These are phyloP conservation scores for Hebeloma cylindrosporum DNA, from an alignment of 768 basidiomycete genomes.

Conservation along the genomic window DNA sequence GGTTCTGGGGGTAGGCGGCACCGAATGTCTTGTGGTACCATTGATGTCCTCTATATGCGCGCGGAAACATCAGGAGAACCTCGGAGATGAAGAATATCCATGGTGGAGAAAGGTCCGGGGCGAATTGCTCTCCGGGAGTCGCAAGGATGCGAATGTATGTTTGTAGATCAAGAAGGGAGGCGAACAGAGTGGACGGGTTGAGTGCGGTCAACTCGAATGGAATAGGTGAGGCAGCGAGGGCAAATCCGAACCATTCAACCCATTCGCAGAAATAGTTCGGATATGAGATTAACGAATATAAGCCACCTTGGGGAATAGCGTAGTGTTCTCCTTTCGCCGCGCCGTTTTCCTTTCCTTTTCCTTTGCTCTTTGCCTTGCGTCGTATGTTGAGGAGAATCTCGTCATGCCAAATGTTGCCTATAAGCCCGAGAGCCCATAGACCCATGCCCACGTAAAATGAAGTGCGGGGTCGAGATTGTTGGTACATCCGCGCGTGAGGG, in stretches of 20 bases:
- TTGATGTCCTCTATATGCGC: conserved; percentile 76
- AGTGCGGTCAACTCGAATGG: conserved; percentile 31
- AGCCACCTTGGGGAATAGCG: conserved; percentile 74
- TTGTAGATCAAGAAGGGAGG: conserved; percentile 20
- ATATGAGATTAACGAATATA: conserved; percentile 80
- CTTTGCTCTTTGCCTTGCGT: conserved; percentile 52
- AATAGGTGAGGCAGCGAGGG: conserved; percentile 65
- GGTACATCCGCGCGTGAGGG: conserved; percentile 44
- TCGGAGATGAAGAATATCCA: conserved; percentile 80
- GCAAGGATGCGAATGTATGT: conserved; percentile 19
- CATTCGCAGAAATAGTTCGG: conserved; percentile 97
- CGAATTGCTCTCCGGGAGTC: conserved; percentile 33
- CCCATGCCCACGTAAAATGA: conserved; percentile 62
- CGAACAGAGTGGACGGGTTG: conserved; percentile 18
- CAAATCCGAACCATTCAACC: conserved; percentile 91
- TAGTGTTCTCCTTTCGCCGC: conserved; percentile 50
- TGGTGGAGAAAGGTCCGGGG: conserved; percentile 60
- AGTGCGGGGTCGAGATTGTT: conserved; percentile 34
- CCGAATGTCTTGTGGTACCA: conserved; percentile 86
- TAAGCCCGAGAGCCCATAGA: conserved; percentile 72
- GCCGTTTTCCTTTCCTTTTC: conserved; percentile 27
- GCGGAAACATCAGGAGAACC: conserved; percentile 74
- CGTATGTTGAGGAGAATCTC: conserved; percentile 85
- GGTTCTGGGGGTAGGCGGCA: conserved; percentile 70
- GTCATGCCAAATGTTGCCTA: conserved; percentile 85